Percentiles rank a stretch among this genome's conserved stretches.
Conservation (phyloP, 495 filamentous ascomycete species). For the Monascus purpureus region DNA sequence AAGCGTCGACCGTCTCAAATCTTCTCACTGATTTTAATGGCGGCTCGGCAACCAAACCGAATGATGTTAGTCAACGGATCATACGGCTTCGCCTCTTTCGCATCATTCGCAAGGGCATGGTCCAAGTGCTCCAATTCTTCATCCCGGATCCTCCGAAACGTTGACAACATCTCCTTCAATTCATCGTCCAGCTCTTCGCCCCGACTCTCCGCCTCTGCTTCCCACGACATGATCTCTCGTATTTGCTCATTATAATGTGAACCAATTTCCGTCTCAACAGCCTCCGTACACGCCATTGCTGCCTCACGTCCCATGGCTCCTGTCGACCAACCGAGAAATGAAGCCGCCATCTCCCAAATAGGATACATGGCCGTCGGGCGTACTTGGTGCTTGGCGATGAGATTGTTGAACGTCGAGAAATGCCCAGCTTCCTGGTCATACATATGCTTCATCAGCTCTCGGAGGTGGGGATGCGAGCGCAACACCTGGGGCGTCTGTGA, state of each 20-base stretch:
- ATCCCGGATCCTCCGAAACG: conserved; percentile 74
- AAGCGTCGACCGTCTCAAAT: conserved; percentile 32
- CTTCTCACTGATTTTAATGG: conserved; percentile 86
- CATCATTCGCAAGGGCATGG: conserved; percentile 84
- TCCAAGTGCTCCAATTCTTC: conserved; percentile 96
- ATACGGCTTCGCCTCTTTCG: conserved; percentile 76
- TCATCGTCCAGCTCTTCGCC: conserved; percentile 73
- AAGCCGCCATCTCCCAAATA: conserved; percentile 72
- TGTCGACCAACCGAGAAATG: conserved; percentile 78
- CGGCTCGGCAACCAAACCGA: conserved; percentile 70
- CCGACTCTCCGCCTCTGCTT: conserved; percentile 41
- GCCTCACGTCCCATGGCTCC: conserved; percentile 85
- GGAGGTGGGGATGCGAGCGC: conserved; percentile 68
- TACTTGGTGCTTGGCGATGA: conserved; percentile 77
- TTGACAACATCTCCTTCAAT: conserved; percentile 54
- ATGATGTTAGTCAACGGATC: conserved; percentile 82
- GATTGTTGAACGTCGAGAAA: conserved; percentile 67
- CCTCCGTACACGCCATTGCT: conserved; percentile 97
- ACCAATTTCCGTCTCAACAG: conserved; percentile 96
- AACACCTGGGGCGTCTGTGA: conserved; percentile 65
- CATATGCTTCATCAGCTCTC: conserved; percentile 91
- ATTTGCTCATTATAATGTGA: conserved; percentile 93
- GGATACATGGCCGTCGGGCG: conserved; percentile 93
- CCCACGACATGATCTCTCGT: conserved; percentile 63
- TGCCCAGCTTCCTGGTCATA: conserved; percentile 90